Evolutionary conservation across 495 filamentous ascomycete genomes (phyloP), one percentile per base, ranked within the genome.

Genomic region (Friedmanniomyces endolithicus): DNA sequence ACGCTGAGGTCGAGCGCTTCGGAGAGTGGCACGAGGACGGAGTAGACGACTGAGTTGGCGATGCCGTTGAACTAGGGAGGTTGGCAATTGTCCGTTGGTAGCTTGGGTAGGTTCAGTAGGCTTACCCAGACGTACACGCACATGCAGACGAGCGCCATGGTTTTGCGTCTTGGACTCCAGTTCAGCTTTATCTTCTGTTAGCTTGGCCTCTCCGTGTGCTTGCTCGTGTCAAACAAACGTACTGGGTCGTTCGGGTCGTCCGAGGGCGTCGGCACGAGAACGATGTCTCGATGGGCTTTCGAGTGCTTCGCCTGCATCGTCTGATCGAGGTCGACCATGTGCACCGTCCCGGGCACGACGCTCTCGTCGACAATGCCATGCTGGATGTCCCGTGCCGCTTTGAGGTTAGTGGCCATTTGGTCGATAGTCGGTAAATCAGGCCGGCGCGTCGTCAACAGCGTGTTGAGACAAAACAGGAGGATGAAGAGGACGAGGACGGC

Each of bases 261-360:
- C 29, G 48, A 58, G 29, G 53, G 53, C 25, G 50, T 39, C 12
- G 56, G 56, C 11, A 48, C 56, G 16, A 53, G 39, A 1, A 53
- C 34, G 19, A 55, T 29, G 24, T 55, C 53, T 20, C 37, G 19
- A 17, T 49, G 45, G 1, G 53, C 53, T 31, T 40, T 34, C 14
- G 53, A 55, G 44, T 55, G 53, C 53, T 55, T 55, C 11, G 53
- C 44, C 22, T 37, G 35, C 41, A 48, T 33, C 24, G 8, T 49
- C n/a, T 54, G 49, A 14, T 58, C 41, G 20, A 48, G 12, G 25
- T 58, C 56, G 11, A 58, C 51, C 50, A 58, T 22, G 20, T 58
- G 48, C 8, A 58, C 56, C 17, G 56, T 58, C 7, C 56, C 56
- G 2, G 56, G 56, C 19, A 58, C 56, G 19, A 55, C 20, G 44